Conservation (phyloP, 2,329 filamentous ascomycete genomes). For the Colletotrichum siamense region DNA sequence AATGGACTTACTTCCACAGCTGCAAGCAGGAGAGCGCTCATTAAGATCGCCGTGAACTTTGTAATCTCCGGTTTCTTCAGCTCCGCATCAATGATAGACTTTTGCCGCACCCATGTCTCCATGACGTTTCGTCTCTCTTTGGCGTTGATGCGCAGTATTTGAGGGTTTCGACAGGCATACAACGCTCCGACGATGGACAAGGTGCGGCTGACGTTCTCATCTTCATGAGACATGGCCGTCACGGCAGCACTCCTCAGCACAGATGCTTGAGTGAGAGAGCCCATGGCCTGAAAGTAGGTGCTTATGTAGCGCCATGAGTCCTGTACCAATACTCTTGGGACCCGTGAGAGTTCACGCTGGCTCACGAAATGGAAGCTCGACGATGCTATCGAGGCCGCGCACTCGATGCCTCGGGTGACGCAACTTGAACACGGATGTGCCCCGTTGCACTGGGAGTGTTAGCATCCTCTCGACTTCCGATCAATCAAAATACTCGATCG, state of each 20-base stretch:
- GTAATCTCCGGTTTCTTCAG: background rate
- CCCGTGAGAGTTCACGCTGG: background rate
- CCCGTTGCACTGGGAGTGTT: background rate
- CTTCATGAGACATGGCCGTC: background rate
- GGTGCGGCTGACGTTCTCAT: background rate
- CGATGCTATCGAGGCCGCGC: background rate
- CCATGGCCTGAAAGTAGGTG: background rate
- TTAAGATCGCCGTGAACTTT: background rate
- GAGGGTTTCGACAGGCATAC: background rate
- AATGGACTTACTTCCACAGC: background rate
- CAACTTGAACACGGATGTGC: slow-evolving; percentile 1
- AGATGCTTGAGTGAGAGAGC: background rate
- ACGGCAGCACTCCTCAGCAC: background rate
- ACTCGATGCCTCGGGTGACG: background rate
- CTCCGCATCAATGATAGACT: background rate
- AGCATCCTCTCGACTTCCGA: background rate
- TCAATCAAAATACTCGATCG: too few relatives aligned
- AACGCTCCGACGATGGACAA: background rate
- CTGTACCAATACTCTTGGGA: background rate
- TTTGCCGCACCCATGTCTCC: background rate
- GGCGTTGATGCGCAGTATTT: background rate
- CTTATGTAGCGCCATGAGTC: slow-evolving; percentile 4
- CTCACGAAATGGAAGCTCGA: background rate
- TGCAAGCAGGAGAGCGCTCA: background rate
- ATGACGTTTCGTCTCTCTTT: background rate